A percentile compares a stretch with the other conserved stretches of the same genome.
phyloP scores from a whole-genome alignment of 441 rosid species.

The Theobroma grandiflorum region DNA sequence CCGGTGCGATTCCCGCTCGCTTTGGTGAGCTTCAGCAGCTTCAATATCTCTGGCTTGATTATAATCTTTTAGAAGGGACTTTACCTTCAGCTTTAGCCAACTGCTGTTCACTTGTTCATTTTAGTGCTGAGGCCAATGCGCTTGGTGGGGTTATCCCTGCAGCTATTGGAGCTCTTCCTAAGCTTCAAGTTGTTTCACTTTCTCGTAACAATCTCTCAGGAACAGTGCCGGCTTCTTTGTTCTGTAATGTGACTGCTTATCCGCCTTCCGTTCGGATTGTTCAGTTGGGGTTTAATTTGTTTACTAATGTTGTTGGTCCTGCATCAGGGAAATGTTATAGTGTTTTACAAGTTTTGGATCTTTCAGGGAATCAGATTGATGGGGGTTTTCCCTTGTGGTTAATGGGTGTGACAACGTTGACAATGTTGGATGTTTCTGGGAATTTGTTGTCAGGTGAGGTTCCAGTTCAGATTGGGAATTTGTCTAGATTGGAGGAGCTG shows the following conservation, averaged over 20 bases:
- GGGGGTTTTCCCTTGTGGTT: conserved; percentile 80
- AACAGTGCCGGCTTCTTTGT: conserved; percentile 64
- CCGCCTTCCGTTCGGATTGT: conserved; percentile 63
- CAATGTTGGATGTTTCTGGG: conserved; percentile 69
- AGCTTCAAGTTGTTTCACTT: conserved; percentile 73
- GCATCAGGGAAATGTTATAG: conserved; percentile 57
- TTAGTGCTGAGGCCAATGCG: conserved; percentile 74
- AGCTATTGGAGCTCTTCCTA: conserved; percentile 72
- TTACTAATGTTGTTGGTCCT: conserved; percentile 56
- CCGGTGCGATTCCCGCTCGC: conserved; percentile 76
- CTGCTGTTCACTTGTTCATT: conserved; percentile 83
- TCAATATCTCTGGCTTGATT: conserved; percentile 84
- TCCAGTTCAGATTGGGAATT: conserved; percentile 66
- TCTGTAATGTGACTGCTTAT: conserved; percentile 67
- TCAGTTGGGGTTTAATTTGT: conserved; percentile 69
- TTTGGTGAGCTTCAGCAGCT: conserved; percentile 72
- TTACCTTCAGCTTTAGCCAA: conserved; percentile 83
- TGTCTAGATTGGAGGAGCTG: conserved; percentile 63
- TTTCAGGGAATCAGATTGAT: conserved; percentile 59
- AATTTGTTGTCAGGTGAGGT: conserved; percentile 70
- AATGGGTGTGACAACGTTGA: conserved; percentile 48
- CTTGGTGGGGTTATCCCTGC: conserved; percentile 84
- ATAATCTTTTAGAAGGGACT: conserved; percentile 75
- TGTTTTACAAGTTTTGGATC: conserved; percentile 67
- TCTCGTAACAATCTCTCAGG: conserved; percentile 74